Evolutionary conservation across 2,329 filamentous ascomycete species (phyloP).

Genomic region (Arthrobotrys megalospora): DNA sequence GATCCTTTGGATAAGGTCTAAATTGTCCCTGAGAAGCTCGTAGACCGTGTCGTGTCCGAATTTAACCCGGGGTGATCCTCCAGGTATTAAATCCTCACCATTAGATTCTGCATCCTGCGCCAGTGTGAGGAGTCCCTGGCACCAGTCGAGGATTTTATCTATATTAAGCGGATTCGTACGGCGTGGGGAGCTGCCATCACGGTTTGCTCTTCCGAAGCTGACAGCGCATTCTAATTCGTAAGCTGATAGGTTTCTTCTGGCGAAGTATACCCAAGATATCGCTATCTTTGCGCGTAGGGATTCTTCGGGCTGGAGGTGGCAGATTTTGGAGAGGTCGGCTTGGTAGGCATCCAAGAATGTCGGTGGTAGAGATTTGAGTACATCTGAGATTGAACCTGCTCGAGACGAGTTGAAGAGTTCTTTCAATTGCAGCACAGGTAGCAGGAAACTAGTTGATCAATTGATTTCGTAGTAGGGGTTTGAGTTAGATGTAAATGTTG

Average conservation of each 20-base stretch:
- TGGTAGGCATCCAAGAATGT: constrained; percentile 25
- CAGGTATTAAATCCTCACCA: constrained; percentile 8
- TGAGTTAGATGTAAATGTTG: not conserved
- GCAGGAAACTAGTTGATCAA: constrained; percentile 29
- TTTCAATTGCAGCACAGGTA: constrained; percentile 29
- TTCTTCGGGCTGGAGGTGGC: constrained; percentile 7
- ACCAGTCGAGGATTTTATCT: constrained; percentile 26
- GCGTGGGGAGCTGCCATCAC: not conserved
- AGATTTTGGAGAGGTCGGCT: constrained; percentile 13
- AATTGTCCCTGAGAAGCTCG: constrained; percentile 25
- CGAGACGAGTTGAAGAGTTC: constrained; percentile 14
- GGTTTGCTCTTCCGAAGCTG: constrained; percentile 25
- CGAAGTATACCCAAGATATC: constrained; percentile 40
- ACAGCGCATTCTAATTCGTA: constrained; percentile 40
- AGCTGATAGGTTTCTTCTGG: constrained; percentile 27
- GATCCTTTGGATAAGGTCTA: constrained; percentile 13
- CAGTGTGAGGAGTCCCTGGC: constrained; percentile 19
- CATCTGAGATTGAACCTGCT: constrained; percentile 2
- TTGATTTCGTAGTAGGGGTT: constrained; percentile 8
- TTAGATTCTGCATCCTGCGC: not conserved
- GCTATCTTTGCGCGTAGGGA: constrained; percentile 32
- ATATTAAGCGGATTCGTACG: constrained; percentile 8
- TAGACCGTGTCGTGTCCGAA: constrained; percentile 32
- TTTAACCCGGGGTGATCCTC: constrained; percentile 8
- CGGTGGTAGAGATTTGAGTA: constrained; percentile 24